Base-by-base conservation (phyloP, 345 rosid genomes). In the Euphorbia pulcherrima region DNA sequence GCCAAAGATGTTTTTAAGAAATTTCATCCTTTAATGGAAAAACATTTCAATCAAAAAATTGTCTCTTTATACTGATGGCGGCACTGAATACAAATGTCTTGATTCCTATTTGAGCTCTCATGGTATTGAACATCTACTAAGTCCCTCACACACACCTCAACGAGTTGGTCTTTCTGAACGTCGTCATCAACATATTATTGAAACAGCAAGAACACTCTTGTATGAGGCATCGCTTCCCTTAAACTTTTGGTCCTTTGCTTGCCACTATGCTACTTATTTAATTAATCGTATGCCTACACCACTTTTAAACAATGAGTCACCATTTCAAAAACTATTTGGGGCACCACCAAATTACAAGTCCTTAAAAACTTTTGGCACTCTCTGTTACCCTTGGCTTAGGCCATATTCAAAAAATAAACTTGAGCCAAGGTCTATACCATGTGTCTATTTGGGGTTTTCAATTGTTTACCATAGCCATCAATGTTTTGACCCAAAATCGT, bases 11-110 rank as follows among this genome's bases (percentile, higher is more conserved):
- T 58, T 58, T 58, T 58, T 16, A n/a, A 13, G 17, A 58, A 58
- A 29, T 58, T 58, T 58, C 62, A 58, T 27, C 40, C 62, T 27
- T 28, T 58, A 29, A 16, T 58, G 20, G 62, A 59, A 59, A 59
- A 59, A 33, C 44, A 59, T 33, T 59, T 59, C 12, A 30, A 59
- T 29, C 18, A 23, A 4, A 29, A 35, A 30, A 59, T 59, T 0
- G 2, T 59, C 1, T 59, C 24, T 59, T 18, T 29, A 59, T 8
- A 59, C 44, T 33, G 44, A 59, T 59, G 63, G 63, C 1, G 63
- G 63, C 18, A 44, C 21, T 29, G 44, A 59, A 8, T 59, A 2
- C 24, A 35, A 35, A 7, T 13, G 63, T 60, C 63, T 60, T 0
- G 14, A 18, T 35, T 30, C 63, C 1, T 60, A 60, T 2, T 44